Evolutionary conservation across 2,329 filamentous ascomycete genomes (phyloP).

Genomic region (Aureobasidium sp.): DNA sequence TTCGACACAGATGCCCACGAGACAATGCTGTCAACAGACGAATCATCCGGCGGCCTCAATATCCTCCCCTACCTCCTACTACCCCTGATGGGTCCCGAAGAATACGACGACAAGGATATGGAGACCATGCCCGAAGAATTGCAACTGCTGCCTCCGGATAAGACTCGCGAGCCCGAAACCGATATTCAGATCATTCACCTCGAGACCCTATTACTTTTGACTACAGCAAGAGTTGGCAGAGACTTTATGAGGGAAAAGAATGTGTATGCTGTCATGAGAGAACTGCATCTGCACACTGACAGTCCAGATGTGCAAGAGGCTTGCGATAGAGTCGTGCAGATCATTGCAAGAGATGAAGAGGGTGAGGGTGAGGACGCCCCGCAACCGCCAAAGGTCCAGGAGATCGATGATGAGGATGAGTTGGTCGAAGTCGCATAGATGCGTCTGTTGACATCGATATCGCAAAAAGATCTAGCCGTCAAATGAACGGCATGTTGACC

Average conservation of each 20-base stretch:
- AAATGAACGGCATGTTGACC: too few species aligned
- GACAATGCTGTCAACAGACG: conserved; percentile 23
- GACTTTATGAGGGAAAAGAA: conserved; percentile 67
- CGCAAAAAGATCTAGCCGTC: too few species aligned
- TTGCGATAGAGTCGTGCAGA: conserved; percentile 83
- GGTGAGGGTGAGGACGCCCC: conserved; percentile 39
- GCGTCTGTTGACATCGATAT: too few species aligned
- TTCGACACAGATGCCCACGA: conserved; percentile 73
- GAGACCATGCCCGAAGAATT: conserved; percentile 82
- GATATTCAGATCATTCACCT: conserved; percentile 78
- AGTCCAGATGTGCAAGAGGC: conserved; percentile 75
- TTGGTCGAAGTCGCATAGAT: conserved; percentile 30
- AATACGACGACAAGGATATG: conserved; percentile 79
- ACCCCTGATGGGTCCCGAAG: conserved; percentile 79
- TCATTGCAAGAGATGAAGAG: conserved; percentile 74
- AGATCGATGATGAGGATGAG: conserved; percentile 32
- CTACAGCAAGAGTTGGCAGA: conserved; percentile 66
- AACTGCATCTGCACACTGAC: conserved; percentile 70
- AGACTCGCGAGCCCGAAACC: conserved; percentile 68
- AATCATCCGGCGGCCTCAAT: conserved; percentile 60
- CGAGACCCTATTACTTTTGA: conserved; percentile 78
- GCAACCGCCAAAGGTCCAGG: conserved; percentile 33
- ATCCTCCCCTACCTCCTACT: conserved; percentile 82
- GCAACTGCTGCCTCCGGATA: conserved; percentile 82
- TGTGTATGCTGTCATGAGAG: conserved; percentile 82